Evolutionary conservation across 176 grass and related monocot species (phyloP), one percentile per base, ranked within the genome.

Genomic region (Neostapfia colusana): DNA sequence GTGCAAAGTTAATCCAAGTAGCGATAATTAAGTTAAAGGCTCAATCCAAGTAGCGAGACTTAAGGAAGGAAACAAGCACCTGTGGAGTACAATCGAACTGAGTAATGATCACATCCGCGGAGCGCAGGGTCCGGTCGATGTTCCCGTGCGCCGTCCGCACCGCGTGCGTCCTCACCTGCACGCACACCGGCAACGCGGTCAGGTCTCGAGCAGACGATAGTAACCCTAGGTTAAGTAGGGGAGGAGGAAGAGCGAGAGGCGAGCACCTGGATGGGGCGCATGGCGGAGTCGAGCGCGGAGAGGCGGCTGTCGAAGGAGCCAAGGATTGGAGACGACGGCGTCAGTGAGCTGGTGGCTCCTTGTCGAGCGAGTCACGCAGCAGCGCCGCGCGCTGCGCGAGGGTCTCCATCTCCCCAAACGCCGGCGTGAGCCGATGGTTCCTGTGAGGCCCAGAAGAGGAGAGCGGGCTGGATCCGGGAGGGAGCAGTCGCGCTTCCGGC

Each of bases 251-350:
- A n/a, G n/a, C n/a, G 37, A 2, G 10, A 23, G 38, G 37, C 39
- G 25, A 7, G 6, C 0, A 87, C 81, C 95, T 99, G 95, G 79
- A 89, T 92, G 34, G 95, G 95, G 65, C 95, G 95, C 95, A 95
- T 99, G 89, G 91, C 95, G 51, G 95, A 82, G 67, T 95, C 89
- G 63, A 99, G 95, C 27, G 85, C 65, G 41, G 91, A 90, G 80
- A 99, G 95, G 44, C 95, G 87, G 82, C 81, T 87, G 72, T 99
- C 95, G 84, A 99, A 99, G 73, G 95, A 99, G 65, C 95, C 89
- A 42, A 99, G 95, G 56, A 88, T n/a, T 99, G 37, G 87, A 78
- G 61, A 99, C 95, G 76, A 95, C 87, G 51, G 77, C 81, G 13
- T 99, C 85, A 0, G 95, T 92, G 17, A 66, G 79, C 28, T 81